A percentile compares a stretch with the other conserved stretches of the same genome.
phyloP scores from a whole-genome alignment of 371 early-diverging fungal genomes.

The Mucor sp. region DNA sequence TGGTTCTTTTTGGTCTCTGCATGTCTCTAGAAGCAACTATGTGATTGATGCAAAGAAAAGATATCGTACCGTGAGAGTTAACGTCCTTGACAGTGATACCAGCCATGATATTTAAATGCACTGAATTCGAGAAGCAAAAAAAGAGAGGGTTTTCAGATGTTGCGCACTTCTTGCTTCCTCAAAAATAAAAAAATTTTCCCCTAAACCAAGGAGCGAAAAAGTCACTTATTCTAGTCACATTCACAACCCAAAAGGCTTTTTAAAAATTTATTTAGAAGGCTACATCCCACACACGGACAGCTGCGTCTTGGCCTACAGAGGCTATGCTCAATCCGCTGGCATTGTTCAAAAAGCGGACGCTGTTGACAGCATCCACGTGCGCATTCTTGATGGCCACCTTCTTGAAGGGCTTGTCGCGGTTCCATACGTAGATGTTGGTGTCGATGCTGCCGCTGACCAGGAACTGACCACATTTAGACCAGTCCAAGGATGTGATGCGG shows the following conservation, averaged over 20 bases:
- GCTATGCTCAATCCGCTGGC: slow-evolving; percentile 59
- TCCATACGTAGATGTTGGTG: slow-evolving; percentile 91
- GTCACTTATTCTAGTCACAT: neutral
- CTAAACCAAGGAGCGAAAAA: neutral
- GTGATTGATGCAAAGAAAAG: neutral
- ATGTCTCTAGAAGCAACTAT: neutral
- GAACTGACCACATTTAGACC: slow-evolving; percentile 77
- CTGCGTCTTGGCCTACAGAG: slow-evolving; percentile 83
- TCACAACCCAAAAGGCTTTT: neutral
- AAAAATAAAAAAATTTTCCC: slow-evolving; percentile 25
- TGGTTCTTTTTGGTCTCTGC: slow-evolving; percentile 1
- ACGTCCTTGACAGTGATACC: slow-evolving; percentile 97
- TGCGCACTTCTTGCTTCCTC: neutral
- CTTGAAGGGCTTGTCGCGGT: slow-evolving; percentile 76
- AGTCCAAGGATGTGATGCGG: slow-evolving; percentile 77
- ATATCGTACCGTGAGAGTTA: slow-evolving; percentile 68
- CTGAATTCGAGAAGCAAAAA: slow-evolving; percentile 29
- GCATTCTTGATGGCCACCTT: slow-evolving; percentile 81
- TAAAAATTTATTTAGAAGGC: slow-evolving; percentile 14
- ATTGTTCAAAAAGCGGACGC: slow-evolving; percentile 64
- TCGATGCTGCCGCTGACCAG: slow-evolving; percentile 88
- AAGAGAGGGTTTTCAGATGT: slow-evolving; percentile 23
- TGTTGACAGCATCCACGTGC: slow-evolving; percentile 80
- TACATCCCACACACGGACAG: slow-evolving; percentile 77
- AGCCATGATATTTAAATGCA: slow-evolving; percentile 40